Evolutionary conservation across 441 rosid genomes (phyloP), one percentile per base, ranked within the genome.

Genomic region (Pelargonium exstipulatum): DNA sequence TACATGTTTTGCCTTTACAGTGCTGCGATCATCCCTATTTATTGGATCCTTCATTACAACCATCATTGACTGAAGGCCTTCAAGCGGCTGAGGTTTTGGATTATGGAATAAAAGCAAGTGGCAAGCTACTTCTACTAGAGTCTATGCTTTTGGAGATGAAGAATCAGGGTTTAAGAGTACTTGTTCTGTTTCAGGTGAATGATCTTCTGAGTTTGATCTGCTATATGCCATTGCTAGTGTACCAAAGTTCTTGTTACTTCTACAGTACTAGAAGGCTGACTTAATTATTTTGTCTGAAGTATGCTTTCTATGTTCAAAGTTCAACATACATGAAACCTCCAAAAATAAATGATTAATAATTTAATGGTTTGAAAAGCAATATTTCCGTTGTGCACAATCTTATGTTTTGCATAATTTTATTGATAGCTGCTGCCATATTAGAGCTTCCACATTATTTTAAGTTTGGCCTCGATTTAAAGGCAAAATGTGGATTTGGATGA

Each of bases 11-110:
- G 24, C 12, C 37, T 73, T 77, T 81, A 75, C 97, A 95, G 99
- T 86, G 90, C 79, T 92, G 98, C 77, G 93, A 92, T 82, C 96
- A 92, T 82, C 98, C 99, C 18, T 90, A 88, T 79, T 69, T 83
- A 73, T 69, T 79, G 82, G 90, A 90, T 81, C 55, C 79, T 67
- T 75, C 78, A 51, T 74, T 83, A 68, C 83, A 78, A 66, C 62
- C 26, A 60, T 71, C 72, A 64, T 76, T 88, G 66, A 70, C 67
- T 17, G 77, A 81, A 72, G 86, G 81, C 69, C 75, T 80, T 40
- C 43, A 7, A 40, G 43, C 43, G 0, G 43, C 43, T 40, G 43
- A 40, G 55, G 29, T 69, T 69, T 75, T 92, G 77, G 91, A 92
- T 73, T 79, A 85, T 77, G 99, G 88, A 72, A 84, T 88, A 81